Conservation (phyloP, 768 basidiomycete genomes). For the Kockovaella imperatae region DNA sequence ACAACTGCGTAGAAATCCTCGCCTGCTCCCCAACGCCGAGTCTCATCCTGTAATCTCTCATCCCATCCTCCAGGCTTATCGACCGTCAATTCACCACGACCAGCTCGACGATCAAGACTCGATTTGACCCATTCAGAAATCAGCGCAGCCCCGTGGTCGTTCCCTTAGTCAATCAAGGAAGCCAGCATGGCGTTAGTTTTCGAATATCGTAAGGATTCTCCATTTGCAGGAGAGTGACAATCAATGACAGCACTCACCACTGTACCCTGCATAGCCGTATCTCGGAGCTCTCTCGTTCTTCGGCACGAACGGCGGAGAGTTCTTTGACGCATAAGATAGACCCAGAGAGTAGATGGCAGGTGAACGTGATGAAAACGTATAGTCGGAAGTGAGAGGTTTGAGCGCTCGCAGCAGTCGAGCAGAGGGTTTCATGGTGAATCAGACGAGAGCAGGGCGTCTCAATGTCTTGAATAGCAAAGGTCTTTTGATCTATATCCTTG, state of each 20-base stretch:
- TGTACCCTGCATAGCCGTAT: constrained; percentile 24
- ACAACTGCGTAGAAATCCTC: constrained; percentile 42
- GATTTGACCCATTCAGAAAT: constrained; percentile 37
- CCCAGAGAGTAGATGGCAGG: constrained; percentile 30
- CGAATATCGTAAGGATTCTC: too few relatives aligned
- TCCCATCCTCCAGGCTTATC: constrained; percentile 27
- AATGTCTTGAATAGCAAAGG: too few relatives aligned
- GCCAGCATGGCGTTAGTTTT: too few relatives aligned
- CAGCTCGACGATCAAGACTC: constrained; percentile 30
- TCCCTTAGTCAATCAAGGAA: too few relatives aligned
- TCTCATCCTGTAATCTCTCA: constrained; percentile 12
- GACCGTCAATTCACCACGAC: constrained; percentile 28
- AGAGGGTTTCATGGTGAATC: too few relatives aligned
- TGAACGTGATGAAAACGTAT: not conserved
- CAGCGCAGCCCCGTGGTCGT: not conserved
- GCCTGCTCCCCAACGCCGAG: constrained; percentile 39
- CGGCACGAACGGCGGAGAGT: constrained; percentile 38
- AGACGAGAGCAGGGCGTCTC: too few relatives aligned
- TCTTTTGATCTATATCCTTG: too few relatives aligned
- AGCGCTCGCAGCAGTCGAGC: not conserved
- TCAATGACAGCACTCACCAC: too few relatives aligned
- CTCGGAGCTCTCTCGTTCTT: constrained; percentile 9
- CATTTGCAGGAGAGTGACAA: not conserved
- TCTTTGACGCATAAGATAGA: constrained; percentile 40
- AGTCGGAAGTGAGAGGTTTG: not conserved